A percentile compares a stretch with the other conserved stretches of the same genome.
These are phyloP conservation scores for Vaccinium myrtillus DNA, from an alignment of 148 eudicot genomes.

Conservation along the genomic window DNA sequence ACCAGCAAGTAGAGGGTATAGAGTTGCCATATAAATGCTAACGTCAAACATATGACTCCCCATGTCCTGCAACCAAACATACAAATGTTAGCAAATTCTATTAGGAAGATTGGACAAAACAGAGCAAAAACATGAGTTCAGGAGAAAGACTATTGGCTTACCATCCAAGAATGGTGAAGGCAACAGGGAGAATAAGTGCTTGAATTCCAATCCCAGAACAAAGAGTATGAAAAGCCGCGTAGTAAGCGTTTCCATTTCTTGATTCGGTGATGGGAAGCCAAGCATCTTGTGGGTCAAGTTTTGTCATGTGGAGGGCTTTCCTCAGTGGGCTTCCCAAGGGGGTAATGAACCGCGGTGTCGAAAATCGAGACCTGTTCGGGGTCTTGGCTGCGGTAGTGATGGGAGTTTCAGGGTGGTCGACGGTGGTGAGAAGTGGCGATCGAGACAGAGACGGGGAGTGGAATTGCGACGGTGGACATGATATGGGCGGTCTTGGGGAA, in stretches of 20 bases:
- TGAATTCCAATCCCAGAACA: slow-evolving; percentile 44
- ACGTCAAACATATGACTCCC: slow-evolving; percentile 67
- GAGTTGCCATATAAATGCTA: slow-evolving; percentile 84
- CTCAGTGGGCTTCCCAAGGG: slow-evolving; percentile 70
- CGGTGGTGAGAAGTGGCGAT: slow-evolving; percentile 59
- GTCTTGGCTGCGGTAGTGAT: slow-evolving; percentile 10
- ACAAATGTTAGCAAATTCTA: neutral
- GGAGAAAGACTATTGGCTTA: slow-evolving; percentile 22
- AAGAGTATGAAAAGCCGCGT: slow-evolving; percentile 36
- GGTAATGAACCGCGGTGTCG: slow-evolving; percentile 44
- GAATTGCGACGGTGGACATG: slow-evolving; percentile 60
- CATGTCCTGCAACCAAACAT: too few species aligned
- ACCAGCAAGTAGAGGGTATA: slow-evolving; percentile 83
- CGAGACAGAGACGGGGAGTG: slow-evolving; percentile 85
- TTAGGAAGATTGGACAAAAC: neutral
- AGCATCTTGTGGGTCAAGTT: slow-evolving; percentile 82
- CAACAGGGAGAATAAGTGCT: slow-evolving; percentile 46
- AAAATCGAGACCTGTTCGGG: slow-evolving; percentile 35
- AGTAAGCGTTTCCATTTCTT: slow-evolving; percentile 43
- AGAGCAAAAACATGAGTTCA: neutral
- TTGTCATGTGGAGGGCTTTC: slow-evolving; percentile 62
- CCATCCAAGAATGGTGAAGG: slow-evolving; percentile 91
- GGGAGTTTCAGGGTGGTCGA: neutral
- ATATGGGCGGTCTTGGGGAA: slow-evolving; percentile 33
- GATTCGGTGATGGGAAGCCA: slow-evolving; percentile 82